These are phyloP conservation scores for Vaccinium corymbosum DNA, from an alignment of 148 eudicot genomes.

Conservation along the genomic window DNA sequence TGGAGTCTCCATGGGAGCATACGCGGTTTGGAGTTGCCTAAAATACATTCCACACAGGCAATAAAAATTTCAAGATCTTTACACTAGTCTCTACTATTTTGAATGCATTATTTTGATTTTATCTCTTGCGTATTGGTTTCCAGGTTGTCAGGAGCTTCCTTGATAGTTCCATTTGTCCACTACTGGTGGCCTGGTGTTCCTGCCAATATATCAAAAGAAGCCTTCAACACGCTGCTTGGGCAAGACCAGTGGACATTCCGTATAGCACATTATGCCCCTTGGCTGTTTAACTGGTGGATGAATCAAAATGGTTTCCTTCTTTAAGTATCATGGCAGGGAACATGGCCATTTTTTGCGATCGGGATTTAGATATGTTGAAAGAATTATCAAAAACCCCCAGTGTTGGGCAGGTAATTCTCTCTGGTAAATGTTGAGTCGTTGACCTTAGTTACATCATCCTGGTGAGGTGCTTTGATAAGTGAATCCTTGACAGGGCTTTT, in stretches of 20 bases:
- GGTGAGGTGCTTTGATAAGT: background rate
- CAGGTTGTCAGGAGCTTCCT: conserved; percentile 72
- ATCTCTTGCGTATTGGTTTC: background rate
- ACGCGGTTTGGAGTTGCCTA: conserved; percentile 61
- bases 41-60: conserved; percentile 79
- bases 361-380: conserved; percentile 51
- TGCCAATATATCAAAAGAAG: conserved; percentile 30
- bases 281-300: conserved; percentile 76
- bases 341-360: conserved; percentile 31
- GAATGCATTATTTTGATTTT: background rate
- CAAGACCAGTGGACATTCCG: conserved; percentile 56
- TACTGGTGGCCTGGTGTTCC: conserved; percentile 82
- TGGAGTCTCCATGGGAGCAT: conserved; percentile 72
- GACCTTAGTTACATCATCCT: background rate
- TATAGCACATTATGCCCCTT: conserved; percentile 68
- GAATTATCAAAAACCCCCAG: conserved; percentile 31
- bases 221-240: conserved; percentile 29
- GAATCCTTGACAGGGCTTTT: background rate
- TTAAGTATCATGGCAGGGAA: conserved; percentile 35
- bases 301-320: conserved; percentile 68
- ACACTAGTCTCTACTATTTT: background rate
- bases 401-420: conserved; percentile 41
- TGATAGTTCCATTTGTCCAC: conserved; percentile 63
- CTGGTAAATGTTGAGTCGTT: background rate
- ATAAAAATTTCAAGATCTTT: background rate